Conservation (phyloP, 2,329 filamentous ascomycete species). For the Curvularia sp. region DNA sequence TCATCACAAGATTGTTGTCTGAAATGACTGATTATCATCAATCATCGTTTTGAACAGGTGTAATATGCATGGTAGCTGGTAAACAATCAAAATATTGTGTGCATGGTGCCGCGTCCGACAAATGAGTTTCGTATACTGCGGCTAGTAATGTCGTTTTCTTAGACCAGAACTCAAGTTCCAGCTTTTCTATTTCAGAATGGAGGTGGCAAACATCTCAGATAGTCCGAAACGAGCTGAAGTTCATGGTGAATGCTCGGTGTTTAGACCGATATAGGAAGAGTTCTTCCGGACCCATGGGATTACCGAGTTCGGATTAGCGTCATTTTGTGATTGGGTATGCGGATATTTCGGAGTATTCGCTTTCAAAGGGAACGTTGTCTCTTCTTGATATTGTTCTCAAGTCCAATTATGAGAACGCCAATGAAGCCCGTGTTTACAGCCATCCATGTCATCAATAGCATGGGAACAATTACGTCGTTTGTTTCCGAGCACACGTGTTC, state of each 20-base stretch:
- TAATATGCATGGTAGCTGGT: neutral
- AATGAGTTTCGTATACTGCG: too few species aligned
- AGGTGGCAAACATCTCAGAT: neutral
- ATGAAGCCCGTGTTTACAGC: neutral
- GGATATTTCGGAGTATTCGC: conserved; percentile 11
- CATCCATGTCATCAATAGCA: neutral
- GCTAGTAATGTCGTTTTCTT: neutral
- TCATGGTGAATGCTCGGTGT: neutral
- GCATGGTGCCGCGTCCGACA: too few species aligned
- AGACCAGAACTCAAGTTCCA: neutral
- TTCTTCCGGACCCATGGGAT: conserved; percentile 8
- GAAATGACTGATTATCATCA: neutral
- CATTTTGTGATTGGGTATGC: neutral
- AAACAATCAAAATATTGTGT: too few species aligned
- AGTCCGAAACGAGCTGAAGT: neutral
- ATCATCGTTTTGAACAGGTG: neutral
- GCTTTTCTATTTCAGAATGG: neutral
- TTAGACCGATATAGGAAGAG: neutral
- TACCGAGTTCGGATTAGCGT: conserved; percentile 29
- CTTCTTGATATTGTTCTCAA: conserved; percentile 47
- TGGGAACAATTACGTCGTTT: neutral
- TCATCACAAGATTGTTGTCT: neutral
- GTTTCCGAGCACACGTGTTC: neutral
- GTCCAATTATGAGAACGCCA: neutral
- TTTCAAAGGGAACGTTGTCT: conserved; percentile 33